Base-by-base conservation (phyloP, 306 rosid species). In the Sphenostylis stenocarpa region DNA sequence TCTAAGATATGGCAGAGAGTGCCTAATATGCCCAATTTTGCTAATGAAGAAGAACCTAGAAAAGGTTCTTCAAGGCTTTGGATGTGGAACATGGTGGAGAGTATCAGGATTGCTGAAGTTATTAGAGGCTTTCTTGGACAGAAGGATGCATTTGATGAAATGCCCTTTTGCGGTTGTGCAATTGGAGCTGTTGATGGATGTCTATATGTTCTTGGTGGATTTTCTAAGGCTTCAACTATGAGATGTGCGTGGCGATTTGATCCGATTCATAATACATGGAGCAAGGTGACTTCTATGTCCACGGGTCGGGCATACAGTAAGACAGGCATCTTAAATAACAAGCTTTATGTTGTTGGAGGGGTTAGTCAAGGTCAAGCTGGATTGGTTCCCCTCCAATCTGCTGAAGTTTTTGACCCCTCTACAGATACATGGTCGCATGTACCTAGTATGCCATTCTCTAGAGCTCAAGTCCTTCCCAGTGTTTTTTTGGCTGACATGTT, bases 261-360 rank as follows among this genome's bases (percentile, higher is more conserved):
- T 77, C 96, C 96, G 0, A 67, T 88, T 26, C 84, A 76, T 78
- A 90, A 91, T 78, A 29, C 71, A 1, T 95, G 99, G 99, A 88
- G 60, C 57, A 93, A 90, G 83, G 86, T 85, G 63, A 78, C 82
- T 51, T 76, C 97, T 16, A 95, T 92, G 99, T 88, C 96, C 21
- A 85, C 88, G 0, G 91, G 97, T 34, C 84, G 97, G 74, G 98
- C 98, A 9, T 95, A 95, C 67, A 85, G 92, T 80, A 95, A 95
- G 86, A 95, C 98, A 15, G 89, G 93, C 29, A 85, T 90, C 77
- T 84, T 95, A 80, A 90, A 90, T 56, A 78, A 89, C 80, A 95
- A 89, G 87, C 97, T 95, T 67, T 95, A 92, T 84, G 97, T 92
- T 64, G 93, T 92, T 82, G 98, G 98, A 71, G 98, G 97, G 28